Conservation (phyloP, 345 rosid genomes). For the Eucalyptus erythrocorys region DNA sequence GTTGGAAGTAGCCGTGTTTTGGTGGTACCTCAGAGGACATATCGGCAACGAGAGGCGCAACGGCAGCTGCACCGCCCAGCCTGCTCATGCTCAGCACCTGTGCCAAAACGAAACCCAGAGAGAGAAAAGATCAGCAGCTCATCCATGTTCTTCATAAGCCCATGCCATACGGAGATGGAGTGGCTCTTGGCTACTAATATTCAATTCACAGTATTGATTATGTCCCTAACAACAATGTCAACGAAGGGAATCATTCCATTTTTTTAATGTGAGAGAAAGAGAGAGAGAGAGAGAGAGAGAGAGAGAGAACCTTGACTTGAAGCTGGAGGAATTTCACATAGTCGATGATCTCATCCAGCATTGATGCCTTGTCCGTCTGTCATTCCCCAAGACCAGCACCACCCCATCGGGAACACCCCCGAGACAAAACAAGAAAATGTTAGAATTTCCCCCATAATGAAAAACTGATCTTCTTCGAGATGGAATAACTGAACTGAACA, state of each 20-base stretch:
- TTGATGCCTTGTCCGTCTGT: slow-evolving; percentile 99
- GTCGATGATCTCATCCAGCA: slow-evolving; percentile 98
- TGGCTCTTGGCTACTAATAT: background rate
- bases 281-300: background rate
- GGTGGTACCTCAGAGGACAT: slow-evolving; percentile 56
- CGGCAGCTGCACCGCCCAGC: slow-evolving; percentile 80
- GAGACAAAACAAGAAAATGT: background rate
- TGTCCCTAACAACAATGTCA: slow-evolving; percentile 9
- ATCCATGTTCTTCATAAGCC: background rate
- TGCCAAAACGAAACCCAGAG: background rate
- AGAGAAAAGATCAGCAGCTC: background rate
- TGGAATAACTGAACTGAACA: background rate
- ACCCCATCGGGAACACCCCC: background rate
- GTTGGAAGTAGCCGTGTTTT: background rate
- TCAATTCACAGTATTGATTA: background rate
- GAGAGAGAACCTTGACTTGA: slow-evolving; percentile 74
- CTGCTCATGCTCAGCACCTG: slow-evolving; percentile 98
- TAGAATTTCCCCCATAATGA: background rate
- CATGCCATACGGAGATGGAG: background rate
- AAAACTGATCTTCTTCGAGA: background rate
- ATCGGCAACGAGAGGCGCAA: slow-evolving; percentile 77
- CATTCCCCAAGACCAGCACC: slow-evolving; percentile 10
- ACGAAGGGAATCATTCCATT: slow-evolving; percentile 10
- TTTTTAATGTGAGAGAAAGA: background rate
- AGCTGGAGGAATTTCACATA: slow-evolving; percentile 99